Evolutionary conservation across 2,329 filamentous ascomycete genomes (phyloP).

Genomic region (Blastomyces emzantsi): DNA sequence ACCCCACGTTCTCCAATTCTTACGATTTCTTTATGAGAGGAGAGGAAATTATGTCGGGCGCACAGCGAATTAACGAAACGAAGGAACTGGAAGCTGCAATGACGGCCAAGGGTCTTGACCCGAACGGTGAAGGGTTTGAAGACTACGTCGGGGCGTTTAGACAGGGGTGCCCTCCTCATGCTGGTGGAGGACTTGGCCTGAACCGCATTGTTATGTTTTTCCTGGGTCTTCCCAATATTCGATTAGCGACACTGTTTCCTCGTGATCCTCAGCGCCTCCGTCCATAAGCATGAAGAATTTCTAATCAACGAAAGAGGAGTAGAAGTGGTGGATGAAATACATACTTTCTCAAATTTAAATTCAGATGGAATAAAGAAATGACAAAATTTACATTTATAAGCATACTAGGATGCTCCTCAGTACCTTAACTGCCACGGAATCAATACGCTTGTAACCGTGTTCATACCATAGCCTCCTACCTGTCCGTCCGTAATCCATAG

Average conservation of each 20-base stretch:
- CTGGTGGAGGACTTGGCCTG: constrained; percentile 55
- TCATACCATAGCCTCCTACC: not conserved
- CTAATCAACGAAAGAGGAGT: constrained; percentile 1
- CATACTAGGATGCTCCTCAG: not conserved
- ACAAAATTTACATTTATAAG: not conserved
- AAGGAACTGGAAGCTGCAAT: constrained; percentile 50
- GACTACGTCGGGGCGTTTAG: constrained; percentile 57
- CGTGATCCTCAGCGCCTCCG: constrained; percentile 51
- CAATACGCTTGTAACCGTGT: not conserved
- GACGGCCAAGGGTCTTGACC: constrained; percentile 51
- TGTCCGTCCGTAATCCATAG: no score
- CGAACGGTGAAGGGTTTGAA: constrained; percentile 49
- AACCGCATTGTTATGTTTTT: constrained; percentile 61
- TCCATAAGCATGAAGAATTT: constrained; percentile 24
- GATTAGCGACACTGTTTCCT: constrained; percentile 54
- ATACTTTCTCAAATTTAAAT: not conserved
- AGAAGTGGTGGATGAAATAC: not conserved
- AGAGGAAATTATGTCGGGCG: constrained; percentile 59
- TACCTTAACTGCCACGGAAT: not conserved
- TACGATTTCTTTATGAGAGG: constrained; percentile 66
- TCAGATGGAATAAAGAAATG: constrained; percentile 3
- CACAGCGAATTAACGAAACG: constrained; percentile 57
- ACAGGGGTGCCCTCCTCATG: constrained; percentile 56
- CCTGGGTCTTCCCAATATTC: constrained; percentile 55
- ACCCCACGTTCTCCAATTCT: constrained; percentile 57